phyloP scores from a whole-genome alignment of 805 yeast species.

The Metschnikowia baotianmanensis region DNA sequence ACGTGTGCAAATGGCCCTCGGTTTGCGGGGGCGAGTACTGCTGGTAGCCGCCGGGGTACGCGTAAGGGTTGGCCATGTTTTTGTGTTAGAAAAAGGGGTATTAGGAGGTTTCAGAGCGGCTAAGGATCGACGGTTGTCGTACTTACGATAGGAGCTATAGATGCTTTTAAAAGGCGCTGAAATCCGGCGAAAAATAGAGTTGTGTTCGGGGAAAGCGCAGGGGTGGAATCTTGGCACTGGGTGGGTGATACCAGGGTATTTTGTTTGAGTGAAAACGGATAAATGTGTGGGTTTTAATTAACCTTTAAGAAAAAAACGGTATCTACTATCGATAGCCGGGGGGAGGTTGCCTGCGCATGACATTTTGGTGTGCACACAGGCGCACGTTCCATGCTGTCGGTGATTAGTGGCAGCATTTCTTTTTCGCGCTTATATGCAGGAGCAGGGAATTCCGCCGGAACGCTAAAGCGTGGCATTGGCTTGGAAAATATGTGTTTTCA shows the following conservation, averaged over 20 bases:
- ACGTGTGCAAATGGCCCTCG: slow-evolving; percentile 24
- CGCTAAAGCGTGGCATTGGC: too few species aligned
- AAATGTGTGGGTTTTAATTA: not conserved
- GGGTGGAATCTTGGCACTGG: too few species aligned
- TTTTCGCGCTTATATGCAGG: too few species aligned
- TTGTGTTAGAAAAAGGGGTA: too few species aligned
- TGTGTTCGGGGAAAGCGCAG: not conserved
- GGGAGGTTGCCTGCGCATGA: slow-evolving; percentile 11
- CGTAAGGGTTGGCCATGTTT: slow-evolving; percentile 37
- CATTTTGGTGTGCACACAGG: slow-evolving; percentile 5
- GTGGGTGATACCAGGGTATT: not conserved
- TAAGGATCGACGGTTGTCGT: not conserved
- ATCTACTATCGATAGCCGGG: slow-evolving; percentile 1
- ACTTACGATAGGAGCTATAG: not conserved
- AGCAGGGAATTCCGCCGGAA: too few species aligned
- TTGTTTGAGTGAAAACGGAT: not conserved
- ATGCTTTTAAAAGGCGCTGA: not conserved
- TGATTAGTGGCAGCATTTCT: too few species aligned
- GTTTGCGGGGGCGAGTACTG: slow-evolving; percentile 32
- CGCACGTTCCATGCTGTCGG: slow-evolving; percentile 6
- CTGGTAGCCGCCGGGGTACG: slow-evolving; percentile 28
- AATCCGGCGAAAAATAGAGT: too few species aligned
- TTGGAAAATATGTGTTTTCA: too few species aligned
- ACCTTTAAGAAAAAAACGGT: not conserved
- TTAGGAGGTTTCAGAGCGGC: not conserved